Evolutionary conservation across 139 green algal genomes (phyloP).

Genomic region (Chlorella vulgaris): DNA sequence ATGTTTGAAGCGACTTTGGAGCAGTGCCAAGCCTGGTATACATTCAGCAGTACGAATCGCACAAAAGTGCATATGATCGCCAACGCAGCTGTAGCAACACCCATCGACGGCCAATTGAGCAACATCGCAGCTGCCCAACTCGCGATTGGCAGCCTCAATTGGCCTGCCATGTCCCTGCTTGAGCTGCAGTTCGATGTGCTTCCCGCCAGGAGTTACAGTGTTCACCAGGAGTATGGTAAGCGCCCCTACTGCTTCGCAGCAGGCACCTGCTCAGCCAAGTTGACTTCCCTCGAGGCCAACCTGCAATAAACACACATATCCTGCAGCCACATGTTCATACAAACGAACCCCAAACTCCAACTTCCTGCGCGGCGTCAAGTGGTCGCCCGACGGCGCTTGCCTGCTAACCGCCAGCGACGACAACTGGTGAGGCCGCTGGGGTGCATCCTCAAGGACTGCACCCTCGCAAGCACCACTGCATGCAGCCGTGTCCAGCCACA

Average conservation of each 20-base stretch:
- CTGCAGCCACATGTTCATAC: neutral
- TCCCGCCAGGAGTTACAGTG: neutral
- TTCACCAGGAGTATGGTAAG: slow-evolving; percentile 4
- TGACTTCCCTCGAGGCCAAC: neutral
- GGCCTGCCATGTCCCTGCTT: neutral
- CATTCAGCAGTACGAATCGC: no score
- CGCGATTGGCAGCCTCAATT: no score
- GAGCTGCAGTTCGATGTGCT: neutral
- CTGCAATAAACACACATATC: no score
- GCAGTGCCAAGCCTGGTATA: no score
- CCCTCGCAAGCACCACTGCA: no score
- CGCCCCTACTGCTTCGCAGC: neutral
- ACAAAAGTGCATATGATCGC: no score
- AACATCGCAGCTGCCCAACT: no score
- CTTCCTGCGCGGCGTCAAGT: slow-evolving; percentile 82
- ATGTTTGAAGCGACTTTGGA: no score
- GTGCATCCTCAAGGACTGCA: no score
- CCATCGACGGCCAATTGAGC: no score
- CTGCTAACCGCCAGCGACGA: slow-evolving; percentile 80
- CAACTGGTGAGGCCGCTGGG: slow-evolving; percentile 57
- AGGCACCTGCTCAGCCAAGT: neutral
- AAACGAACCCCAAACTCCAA: slow-evolving; percentile 60
- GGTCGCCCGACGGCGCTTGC: slow-evolving; percentile 82
- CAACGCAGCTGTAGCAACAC: no score
- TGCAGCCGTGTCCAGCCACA: no score